These are phyloP conservation scores for Pythium angustatum DNA, from an alignment of 352 stramenopile genomes.

Conservation along the genomic window DNA sequence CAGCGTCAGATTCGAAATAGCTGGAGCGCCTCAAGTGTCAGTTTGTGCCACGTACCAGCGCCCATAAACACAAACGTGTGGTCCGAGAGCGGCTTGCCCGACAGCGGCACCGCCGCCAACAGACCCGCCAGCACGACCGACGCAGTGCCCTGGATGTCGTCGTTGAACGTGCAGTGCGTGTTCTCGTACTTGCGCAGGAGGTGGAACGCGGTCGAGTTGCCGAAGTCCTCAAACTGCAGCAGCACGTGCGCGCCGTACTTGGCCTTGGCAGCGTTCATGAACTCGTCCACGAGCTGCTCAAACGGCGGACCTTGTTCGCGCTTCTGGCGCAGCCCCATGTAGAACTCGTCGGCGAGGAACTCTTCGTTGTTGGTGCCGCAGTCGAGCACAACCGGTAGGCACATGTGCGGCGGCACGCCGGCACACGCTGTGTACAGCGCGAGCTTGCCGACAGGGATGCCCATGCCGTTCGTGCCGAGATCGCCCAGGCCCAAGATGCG, in stretches of 20 bases:
- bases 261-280: conserved; percentile 93
- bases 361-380: conserved; percentile 96
- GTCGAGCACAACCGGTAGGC: conserved; percentile 94
- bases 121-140: conserved; percentile 83
- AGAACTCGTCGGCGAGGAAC: conserved; percentile 92
- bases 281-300: conserved; percentile 96
- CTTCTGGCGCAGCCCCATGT: conserved; percentile 92
- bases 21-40: neutral
- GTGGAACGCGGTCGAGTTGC: conserved; percentile 86
- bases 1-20: neutral
- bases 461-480: conserved; percentile 87
- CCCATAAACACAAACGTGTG: conserved; percentile 96
- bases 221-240: conserved; percentile 89
- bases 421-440: conserved; percentile 94
- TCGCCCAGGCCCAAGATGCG: conserved; percentile 96
- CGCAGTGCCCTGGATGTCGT: conserved; percentile 95
- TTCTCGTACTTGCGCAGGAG: conserved; percentile 84
- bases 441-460: conserved; percentile 96
- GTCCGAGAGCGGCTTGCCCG: conserved; percentile 81
- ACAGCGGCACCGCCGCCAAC: conserved; percentile 68
- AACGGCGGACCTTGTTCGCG: conserved; percentile 90
- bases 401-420: conserved; percentile 91
- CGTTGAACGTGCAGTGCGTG: conserved; percentile 92
- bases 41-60: conserved; percentile 39
- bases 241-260: conserved; percentile 86